Evolutionary conservation across 805 yeast species (phyloP).

Genomic region (Wickerhamia fluorescens): DNA sequence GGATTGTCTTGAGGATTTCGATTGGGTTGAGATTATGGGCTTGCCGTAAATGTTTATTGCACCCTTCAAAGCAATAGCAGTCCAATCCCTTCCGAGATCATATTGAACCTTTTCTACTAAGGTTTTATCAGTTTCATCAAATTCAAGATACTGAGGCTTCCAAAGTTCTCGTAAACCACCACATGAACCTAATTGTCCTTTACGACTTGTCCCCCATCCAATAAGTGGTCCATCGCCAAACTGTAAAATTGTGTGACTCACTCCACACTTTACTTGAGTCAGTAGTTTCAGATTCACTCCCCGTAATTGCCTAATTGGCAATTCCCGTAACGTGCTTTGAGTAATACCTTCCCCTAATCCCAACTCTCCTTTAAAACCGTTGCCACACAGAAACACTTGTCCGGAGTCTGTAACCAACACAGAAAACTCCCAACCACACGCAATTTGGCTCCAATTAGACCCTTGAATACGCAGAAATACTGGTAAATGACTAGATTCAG

Average conservation of each 20-base stretch:
- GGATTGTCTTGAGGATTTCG: too few species aligned
- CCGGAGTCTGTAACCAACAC: constrained; percentile 38
- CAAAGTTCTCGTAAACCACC: constrained; percentile 5
- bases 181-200: constrained; percentile 42
- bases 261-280: neutral
- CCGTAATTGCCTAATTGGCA: too few species aligned
- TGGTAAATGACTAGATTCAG: neutral
- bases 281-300: neutral
- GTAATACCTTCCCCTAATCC: constrained; percentile 36
- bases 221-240: constrained; percentile 36
- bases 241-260: constrained; percentile 39
- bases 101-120: neutral
- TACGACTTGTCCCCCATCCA: constrained; percentile 67
- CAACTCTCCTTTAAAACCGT: constrained; percentile 68
- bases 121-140: constrained; percentile 4
- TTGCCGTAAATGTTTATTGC: neutral
- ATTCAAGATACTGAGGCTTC: constrained; percentile 16
- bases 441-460: constrained; percentile 35
- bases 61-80: too few species aligned
- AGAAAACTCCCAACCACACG: constrained; percentile 80
- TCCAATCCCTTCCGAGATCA: too few species aligned
- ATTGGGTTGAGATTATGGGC: neutral
- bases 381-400: constrained; percentile 49
- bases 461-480: constrained; percentile 15
- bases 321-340: too few species aligned